These are phyloP conservation scores for Lyophyllum atratum DNA, from an alignment of 768 basidiomycete species.

Conservation along the genomic window DNA sequence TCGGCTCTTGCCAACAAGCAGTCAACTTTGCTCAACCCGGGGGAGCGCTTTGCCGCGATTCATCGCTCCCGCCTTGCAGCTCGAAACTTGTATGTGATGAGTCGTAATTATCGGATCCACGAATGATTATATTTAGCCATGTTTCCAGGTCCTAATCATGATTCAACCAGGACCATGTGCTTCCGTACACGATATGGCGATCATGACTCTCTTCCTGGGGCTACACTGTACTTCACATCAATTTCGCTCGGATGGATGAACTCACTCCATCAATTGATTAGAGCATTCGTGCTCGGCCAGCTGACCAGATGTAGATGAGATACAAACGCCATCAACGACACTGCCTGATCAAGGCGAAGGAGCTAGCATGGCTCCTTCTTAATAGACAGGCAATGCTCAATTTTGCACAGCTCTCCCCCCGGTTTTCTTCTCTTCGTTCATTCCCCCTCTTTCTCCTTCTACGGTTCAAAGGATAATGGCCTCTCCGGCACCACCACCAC, in stretches of 20 bases:
- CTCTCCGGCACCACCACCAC: slow-evolving; percentile 5
- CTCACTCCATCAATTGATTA: background rate
- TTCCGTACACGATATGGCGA: background rate
- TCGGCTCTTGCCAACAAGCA: too few species aligned
- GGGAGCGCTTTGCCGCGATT: too few species aligned
- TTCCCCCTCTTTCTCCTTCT: background rate
- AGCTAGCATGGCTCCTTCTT: background rate
- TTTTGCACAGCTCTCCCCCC: background rate
- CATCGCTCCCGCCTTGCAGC: too few species aligned
- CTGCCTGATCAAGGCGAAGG: background rate
- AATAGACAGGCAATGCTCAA: background rate
- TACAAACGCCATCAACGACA: slow-evolving; percentile 4
- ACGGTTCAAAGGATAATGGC: slow-evolving; percentile 2
- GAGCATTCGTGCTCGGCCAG: background rate
- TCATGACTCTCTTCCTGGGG: background rate
- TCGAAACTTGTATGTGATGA: too few species aligned
- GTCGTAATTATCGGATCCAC: too few species aligned
- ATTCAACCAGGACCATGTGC: background rate
- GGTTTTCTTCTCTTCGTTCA: background rate
- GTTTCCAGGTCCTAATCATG: background rate
- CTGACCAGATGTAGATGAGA: background rate
- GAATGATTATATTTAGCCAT: background rate
- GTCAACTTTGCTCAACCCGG: too few species aligned
- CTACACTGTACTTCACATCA: background rate
- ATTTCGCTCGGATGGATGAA: background rate